Base-by-base conservation (phyloP, 2,329 filamentous ascomycete genomes). In the Pseudonectria foliicola region DNA sequence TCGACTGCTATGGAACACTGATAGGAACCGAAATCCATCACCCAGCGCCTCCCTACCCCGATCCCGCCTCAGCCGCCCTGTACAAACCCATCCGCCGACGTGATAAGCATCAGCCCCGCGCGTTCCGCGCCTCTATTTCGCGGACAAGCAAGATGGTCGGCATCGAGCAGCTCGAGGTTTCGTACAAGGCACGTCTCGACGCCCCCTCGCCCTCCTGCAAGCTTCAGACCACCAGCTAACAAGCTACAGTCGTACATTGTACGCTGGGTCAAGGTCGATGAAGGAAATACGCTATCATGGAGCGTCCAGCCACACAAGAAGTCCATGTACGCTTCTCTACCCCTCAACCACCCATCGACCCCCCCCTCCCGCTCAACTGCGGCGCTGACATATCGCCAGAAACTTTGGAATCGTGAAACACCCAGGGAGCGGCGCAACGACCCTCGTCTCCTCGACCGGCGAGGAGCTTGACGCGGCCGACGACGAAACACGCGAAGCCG, bases 341-440 rank as follows among this genome's bases (percentile, higher is more conserved):
- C 33, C 15, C 13, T n/a, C 29, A 18, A 31, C 21, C 29, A 31
- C 28, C 25, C 30, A 24, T 32, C 31, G 31, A n/a, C n/a, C 10
- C 16, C 40, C 41, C 33, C 16, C 18, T 27, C 10, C 29, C 12
- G 6, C 4, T 10, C 24, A 16, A 28, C 13, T 15, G 29, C 11
- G 4, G 32, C 35, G 28, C 48, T 50, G 29, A 54, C 37, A 29
- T 33, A 29, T 44, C 34, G 35, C 23, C 53, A 82, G 79, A 62
- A 95, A 96, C 66, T 95, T 98, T 60, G 92, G 89, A 56, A 84
- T 98, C 54, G 93, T 98, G 64, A 96, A 95, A 60, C 92, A 96
- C 60, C 90, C 92, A 3, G 88, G 89, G 47, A 81, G 75, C 38
- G 77, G 77, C 47, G 68, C 62, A 25, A 73, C 71, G 13, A 68